phyloP scores from a whole-genome alignment of 345 rosid genomes.

The Erucastrum elatum region DNA sequence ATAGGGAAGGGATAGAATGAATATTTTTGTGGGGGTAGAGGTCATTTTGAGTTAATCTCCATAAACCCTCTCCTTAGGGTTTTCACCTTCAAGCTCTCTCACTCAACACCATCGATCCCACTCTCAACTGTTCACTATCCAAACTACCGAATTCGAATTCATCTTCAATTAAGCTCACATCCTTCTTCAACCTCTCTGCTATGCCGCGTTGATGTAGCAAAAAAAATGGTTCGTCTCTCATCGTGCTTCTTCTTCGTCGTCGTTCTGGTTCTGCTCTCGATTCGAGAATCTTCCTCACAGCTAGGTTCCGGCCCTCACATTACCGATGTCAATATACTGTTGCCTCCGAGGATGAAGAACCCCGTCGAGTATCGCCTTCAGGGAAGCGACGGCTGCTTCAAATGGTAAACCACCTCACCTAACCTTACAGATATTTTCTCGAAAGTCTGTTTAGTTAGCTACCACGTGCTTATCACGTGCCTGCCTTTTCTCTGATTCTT shows the following conservation, averaged over 20 bases:
- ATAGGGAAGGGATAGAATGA: no score
- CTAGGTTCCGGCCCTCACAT: slow-evolving; percentile 78
- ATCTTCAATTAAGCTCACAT: background rate
- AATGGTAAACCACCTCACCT: slow-evolving; percentile 50
- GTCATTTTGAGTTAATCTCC: no score
- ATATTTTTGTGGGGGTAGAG: no score
- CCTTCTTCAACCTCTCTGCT: background rate
- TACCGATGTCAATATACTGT: slow-evolving; percentile 81
- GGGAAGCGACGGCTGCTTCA: slow-evolving; percentile 97
- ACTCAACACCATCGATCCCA: background rate
- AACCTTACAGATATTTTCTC: no score
- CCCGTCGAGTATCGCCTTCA: slow-evolving; percentile 93
- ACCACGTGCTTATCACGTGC: background rate
- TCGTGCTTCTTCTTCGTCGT: slow-evolving; percentile 34
- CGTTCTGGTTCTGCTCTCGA: slow-evolving; percentile 26
- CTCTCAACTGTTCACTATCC: background rate
- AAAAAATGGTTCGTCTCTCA: slow-evolving; percentile 36
- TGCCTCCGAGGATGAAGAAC: slow-evolving; percentile 89
- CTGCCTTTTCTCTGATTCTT: no score
- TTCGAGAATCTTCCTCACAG: slow-evolving; percentile 39
- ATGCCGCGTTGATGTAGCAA: slow-evolving; percentile 30
- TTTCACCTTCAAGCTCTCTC: slow-evolving; percentile 21
- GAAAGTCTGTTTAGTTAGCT: background rate
- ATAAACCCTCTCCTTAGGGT: slow-evolving; percentile 38
- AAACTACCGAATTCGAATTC: background rate